Percentiles rank a stretch among this genome's conserved stretches.
Evolutionary conservation across 1,284 basidiomycete species (phyloP).

Genomic region (Tremellales sp.): DNA sequence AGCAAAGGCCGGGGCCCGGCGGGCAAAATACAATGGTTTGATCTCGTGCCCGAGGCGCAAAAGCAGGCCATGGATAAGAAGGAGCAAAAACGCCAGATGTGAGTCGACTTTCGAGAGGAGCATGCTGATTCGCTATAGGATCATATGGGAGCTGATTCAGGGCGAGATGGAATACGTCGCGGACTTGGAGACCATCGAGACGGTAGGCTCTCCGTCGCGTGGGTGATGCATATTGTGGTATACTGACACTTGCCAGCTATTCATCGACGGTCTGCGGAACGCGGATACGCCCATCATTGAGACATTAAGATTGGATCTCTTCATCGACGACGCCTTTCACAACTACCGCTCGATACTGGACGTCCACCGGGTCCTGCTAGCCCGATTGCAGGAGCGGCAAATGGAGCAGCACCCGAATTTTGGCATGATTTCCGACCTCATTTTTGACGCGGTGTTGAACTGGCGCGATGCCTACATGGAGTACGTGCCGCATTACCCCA

Average conservation of each 20-base stretch:
- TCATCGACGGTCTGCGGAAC: constrained; percentile 64
- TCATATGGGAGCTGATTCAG: constrained; percentile 93
- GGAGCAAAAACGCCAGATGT: constrained; percentile 84
- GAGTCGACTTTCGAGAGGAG: constrained; percentile 41
- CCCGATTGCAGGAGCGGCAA: constrained; percentile 79
- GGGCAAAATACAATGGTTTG: constrained; percentile 79
- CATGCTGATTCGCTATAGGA: constrained; percentile 50
- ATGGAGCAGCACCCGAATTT: constrained; percentile 83
- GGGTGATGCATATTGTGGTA: neutral
- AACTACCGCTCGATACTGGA: constrained; percentile 65
- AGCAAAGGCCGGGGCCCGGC: constrained; percentile 72
- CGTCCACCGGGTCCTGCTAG: constrained; percentile 73
- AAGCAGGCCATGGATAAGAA: constrained; percentile 64
- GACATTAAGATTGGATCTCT: constrained; percentile 65
- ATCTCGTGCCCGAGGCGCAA: constrained; percentile 69
- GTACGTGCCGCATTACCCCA: constrained; percentile 90
- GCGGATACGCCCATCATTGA: constrained; percentile 74
- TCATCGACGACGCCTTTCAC: constrained; percentile 88
- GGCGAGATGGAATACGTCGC: constrained; percentile 93
- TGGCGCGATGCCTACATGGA: constrained; percentile 91
- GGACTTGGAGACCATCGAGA: constrained; percentile 84
- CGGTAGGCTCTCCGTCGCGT: constrained; percentile 51
- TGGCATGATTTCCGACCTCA: constrained; percentile 74
- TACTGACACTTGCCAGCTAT: constrained; percentile 38
- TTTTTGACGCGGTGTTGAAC: constrained; percentile 84